These are phyloP conservation scores for Myriosclerotinia curreyana DNA, from an alignment of 2,329 filamentous ascomycete species.

Conservation along the genomic window DNA sequence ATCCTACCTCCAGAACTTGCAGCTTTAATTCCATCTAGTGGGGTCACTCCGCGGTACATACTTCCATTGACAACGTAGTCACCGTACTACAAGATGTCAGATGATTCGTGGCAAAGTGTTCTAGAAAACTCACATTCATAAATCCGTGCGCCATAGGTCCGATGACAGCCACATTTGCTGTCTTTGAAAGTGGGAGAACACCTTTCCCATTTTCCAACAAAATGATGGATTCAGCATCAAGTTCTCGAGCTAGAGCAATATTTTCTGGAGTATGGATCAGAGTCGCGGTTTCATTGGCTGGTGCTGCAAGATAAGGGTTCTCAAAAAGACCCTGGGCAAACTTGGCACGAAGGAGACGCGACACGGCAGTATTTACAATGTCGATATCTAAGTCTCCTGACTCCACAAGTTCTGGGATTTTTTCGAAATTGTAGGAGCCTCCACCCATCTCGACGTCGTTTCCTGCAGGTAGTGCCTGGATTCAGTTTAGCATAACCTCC, in stretches of 20 bases:
- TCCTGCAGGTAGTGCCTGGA: slow-evolving; percentile 59
- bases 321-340: slow-evolving; percentile 71
- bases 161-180: slow-evolving; percentile 68
- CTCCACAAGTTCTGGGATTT: slow-evolving; percentile 62
- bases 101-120: slow-evolving; percentile 10
- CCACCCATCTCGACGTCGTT: slow-evolving; percentile 76
- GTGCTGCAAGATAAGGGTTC: slow-evolving; percentile 60
- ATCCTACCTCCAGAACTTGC: slow-evolving; percentile 51
- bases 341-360: slow-evolving; percentile 63
- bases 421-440: slow-evolving; percentile 66
- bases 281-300: slow-evolving; percentile 52
- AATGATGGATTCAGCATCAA: slow-evolving; percentile 78
- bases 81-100: slow-evolving; percentile 53
- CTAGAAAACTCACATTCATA: slow-evolving; percentile 57
- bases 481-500: not conserved
- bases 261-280: slow-evolving; percentile 68
- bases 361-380: slow-evolving; percentile 63
- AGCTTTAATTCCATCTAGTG: slow-evolving; percentile 64
- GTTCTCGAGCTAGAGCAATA: slow-evolving; percentile 63
- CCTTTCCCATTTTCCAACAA: slow-evolving; percentile 72
- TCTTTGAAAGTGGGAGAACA: slow-evolving; percentile 63
- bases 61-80: slow-evolving; percentile 65
- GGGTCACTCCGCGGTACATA: slow-evolving; percentile 64
- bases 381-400: slow-evolving; percentile 58
- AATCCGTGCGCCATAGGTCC: slow-evolving; percentile 71